Conservation (phyloP, 2,329 filamentous ascomycete species). For the Aspergillus cejpii region DNA sequence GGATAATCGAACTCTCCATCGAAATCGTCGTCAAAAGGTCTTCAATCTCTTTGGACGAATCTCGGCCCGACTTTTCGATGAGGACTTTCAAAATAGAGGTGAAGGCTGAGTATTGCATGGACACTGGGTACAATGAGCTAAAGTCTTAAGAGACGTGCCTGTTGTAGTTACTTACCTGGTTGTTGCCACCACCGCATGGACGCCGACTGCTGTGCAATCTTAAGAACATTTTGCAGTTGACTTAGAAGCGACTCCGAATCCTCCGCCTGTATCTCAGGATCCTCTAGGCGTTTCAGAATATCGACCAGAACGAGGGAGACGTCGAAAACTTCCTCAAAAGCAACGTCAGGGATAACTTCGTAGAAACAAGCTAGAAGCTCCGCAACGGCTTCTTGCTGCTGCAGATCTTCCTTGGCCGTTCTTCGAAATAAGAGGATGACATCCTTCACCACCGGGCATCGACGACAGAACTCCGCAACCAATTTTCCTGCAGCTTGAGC, state of each 20-base stretch:
- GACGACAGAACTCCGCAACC: slow-evolving; percentile 65
- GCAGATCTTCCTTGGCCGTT: slow-evolving; percentile 59
- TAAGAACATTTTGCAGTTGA: slow-evolving; percentile 73
- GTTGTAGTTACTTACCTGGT: slow-evolving; percentile 40
- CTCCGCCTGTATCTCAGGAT: slow-evolving; percentile 39
- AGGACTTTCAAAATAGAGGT: slow-evolving; percentile 38
- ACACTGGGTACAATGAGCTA: slow-evolving; percentile 17
- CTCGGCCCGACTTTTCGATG: slow-evolving; percentile 24
- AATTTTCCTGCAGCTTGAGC: slow-evolving; percentile 61
- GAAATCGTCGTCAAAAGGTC: slow-evolving; percentile 32
- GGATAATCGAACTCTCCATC: slow-evolving; percentile 35
- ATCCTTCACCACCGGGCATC: slow-evolving; percentile 76
- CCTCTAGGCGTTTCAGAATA: slow-evolving; percentile 57
- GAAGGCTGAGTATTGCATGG: slow-evolving; percentile 40
- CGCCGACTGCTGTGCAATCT: slow-evolving; percentile 71
- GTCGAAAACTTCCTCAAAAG: slow-evolving; percentile 79
- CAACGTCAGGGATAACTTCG: slow-evolving; percentile 69
- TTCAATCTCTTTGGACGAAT: slow-evolving; percentile 31
- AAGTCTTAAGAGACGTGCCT: neutral
- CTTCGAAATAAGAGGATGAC: slow-evolving; percentile 67
- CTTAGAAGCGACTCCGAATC: slow-evolving; percentile 56
- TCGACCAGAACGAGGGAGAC: slow-evolving; percentile 69
- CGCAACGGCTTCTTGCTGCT: slow-evolving; percentile 72
- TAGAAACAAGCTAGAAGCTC: slow-evolving; percentile 80
- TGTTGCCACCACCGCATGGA: slow-evolving; percentile 89